Evolutionary conservation across 2,329 filamentous ascomycete genomes (phyloP), one percentile per base, ranked within the genome.

Genomic region (Nectriaceae sp.): DNA sequence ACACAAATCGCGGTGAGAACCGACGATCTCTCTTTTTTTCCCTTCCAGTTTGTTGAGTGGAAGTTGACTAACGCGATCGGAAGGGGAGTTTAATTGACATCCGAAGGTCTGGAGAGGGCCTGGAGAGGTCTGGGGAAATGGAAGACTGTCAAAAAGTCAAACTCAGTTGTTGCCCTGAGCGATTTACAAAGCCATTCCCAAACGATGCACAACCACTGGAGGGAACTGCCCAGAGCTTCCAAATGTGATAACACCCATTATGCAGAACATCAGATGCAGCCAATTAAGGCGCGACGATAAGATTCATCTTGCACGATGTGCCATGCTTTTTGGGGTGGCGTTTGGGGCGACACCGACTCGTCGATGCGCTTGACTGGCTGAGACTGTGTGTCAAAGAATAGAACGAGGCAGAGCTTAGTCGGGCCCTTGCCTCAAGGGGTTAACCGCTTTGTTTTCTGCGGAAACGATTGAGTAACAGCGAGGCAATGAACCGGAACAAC

Each of bases 211-310:
- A 47, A 50, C 41, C 49, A 48, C 45, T 29, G 24, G 33, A 42
- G 22, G 16, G 21, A 16, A 36, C 8, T n/a, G 11, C 20, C 48
- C 29, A 21, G 42, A 54, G 41, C 46, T 44, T 49, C 46, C 57
- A 57, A 52, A 41, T 62, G 59, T 59, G 57, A 62, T 62, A 62
- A 65, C 64, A 59, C 50, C 57, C 64, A 67, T 67, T 67, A 67
- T 67, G 65, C 61, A 65, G 64, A 59, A 53, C 63, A 60, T 58
- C 39, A 11, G 5, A 4, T 4, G 16, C 11, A 37, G 43, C 65
- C 65, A 68, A 68, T 68, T 55, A 60, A 11, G 22, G 36, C 5
- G 40, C 49, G 43, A 50, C 60, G 65, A 68, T 68, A 68, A 67
- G 64, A 56, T 46, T 33, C 49, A 31, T 49, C 42, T 40, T 49